These are phyloP conservation scores for Ocimum tenuiflorum DNA, from an alignment of 257 asterid genomes.

Conservation along the genomic window DNA sequence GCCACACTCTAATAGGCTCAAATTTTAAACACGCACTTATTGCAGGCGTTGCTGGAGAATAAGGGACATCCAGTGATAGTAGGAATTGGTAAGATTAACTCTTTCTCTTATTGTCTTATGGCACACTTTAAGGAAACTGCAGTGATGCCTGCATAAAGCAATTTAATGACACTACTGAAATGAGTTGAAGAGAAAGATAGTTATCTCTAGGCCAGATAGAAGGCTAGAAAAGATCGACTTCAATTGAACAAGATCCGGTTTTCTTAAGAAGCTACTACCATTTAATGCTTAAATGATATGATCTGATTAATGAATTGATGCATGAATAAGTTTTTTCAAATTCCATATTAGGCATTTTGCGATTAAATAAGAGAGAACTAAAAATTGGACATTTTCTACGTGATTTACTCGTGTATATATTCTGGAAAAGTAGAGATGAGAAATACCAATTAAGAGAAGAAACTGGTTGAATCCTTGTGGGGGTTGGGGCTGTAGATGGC, in stretches of 20 bases:
- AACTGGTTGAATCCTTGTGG: neutral
- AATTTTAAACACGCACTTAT: constrained; percentile 16
- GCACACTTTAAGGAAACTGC: neutral
- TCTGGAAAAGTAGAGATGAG: neutral
- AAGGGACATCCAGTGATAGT: constrained; percentile 95
- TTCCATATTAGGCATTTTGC: neutral
- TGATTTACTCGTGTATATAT: neutral
- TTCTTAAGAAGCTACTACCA: neutral
- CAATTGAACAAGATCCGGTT: neutral
- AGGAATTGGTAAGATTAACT: constrained; percentile 70
- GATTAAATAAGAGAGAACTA: neutral
- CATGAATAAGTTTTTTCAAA: neutral
- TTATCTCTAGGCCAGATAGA: neutral
- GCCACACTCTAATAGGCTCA: neutral
- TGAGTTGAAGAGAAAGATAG: constrained; percentile 1
- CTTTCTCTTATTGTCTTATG: constrained; percentile 15
- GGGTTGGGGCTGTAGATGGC: neutral
- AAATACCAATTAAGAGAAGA: neutral
- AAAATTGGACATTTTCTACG: neutral
- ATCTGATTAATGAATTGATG: neutral
- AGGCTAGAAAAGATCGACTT: neutral
- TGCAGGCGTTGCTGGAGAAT: constrained; percentile 90
- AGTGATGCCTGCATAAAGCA: constrained; percentile 7
- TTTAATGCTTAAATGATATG: neutral
- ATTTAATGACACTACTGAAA: neutral